Evolutionary conservation across 768 basidiomycete species (phyloP), one percentile per base, ranked within the genome.

Genomic region (Porphyrellus cyaneotinctus): DNA sequence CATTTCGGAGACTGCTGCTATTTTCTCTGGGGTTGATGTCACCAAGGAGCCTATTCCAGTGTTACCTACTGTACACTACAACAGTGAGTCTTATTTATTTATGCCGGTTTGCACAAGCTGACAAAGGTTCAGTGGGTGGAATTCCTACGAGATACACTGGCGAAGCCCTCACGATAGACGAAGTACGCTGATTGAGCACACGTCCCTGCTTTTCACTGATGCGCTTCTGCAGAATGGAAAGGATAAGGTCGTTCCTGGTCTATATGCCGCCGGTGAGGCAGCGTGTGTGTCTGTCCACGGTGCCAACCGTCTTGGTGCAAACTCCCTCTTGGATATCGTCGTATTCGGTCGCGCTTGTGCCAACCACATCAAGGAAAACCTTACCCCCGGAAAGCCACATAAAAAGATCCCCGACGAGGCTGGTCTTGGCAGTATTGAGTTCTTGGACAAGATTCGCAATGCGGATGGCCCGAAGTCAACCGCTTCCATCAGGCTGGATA

Each of bases 11-110:
- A 99, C 97, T 10, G 97, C 97, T 20, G 89, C 97, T 51, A 98
- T 99, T 69, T 99, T 99, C 76, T 82, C 91, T 60, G 97, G 97
- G 70, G 97, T 98, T 55, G 97, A 99, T 72, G 97, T 99, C 52
- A 98, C 97, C 57, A 98, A 99, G 78, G 95, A 98, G 70, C 97
- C 97, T 32, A 99, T 99, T 64, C 97, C 97, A 33, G 97, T 99
- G 24, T 74, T 99, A 57, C 97, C 97, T 28, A 99, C 97, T 36
- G 97, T 97, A 31, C 95, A 98, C 74, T 97, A 97, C 75, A 97
- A 98, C 72, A 94, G 93, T 95, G 71, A 74, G 91, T 77, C 13
- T 43, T 18, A 36, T 10, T 39, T 44, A 15, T 12, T 18, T 15
- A 15, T 39, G 36, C 32, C 0, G 4, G 3, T 38, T 56, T 50